A percentile compares a stretch with the other conserved stretches of the same genome.
Conservation (phyloP, 1,139 yeast species). For the Zygosaccharomyces pseudobailii region DNA sequence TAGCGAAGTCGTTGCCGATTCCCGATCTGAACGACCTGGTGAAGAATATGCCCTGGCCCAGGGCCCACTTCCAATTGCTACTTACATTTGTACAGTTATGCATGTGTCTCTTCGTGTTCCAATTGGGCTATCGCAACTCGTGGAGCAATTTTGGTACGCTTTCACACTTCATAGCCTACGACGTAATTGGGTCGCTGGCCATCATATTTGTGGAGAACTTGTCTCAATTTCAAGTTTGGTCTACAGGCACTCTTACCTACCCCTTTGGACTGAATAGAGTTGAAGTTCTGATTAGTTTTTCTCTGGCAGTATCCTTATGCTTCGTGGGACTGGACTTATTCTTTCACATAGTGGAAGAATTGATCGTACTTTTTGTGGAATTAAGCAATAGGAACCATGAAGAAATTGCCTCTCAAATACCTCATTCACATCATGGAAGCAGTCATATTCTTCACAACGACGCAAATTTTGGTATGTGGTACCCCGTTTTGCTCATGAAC, state of each 20-base stretch:
- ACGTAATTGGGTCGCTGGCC: slow-evolving; percentile 71
- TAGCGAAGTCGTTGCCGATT: slow-evolving; percentile 76
- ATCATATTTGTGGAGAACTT: slow-evolving; percentile 71
- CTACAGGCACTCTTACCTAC: slow-evolving; percentile 68
- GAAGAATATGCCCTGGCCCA: slow-evolving; percentile 61
- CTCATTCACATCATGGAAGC: slow-evolving; percentile 49
- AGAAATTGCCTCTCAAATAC: slow-evolving; percentile 38
- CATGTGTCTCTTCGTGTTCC: slow-evolving; percentile 44
- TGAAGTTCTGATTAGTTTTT: slow-evolving; percentile 85
- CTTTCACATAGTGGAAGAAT: slow-evolving; percentile 78
- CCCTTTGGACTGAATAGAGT: slow-evolving; percentile 91
- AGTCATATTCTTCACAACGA: slow-evolving; percentile 31
- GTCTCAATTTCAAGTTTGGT: slow-evolving; percentile 92
- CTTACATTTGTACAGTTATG: slow-evolving; percentile 29
- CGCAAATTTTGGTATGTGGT: slow-evolving; percentile 37
- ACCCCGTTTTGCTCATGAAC: slow-evolving; percentile 30
- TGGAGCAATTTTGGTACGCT: slow-evolving; percentile 68
- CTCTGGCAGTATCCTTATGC: slow-evolving; percentile 72
- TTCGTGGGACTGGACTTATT: slow-evolving; percentile 89
- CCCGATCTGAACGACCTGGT: slow-evolving; percentile 66
- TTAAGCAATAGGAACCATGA: slow-evolving; percentile 35
- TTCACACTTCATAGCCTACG: slow-evolving; percentile 84
- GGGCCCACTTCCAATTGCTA: slow-evolving; percentile 53
- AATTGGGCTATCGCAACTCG: slow-evolving; percentile 53
- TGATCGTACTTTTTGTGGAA: slow-evolving; percentile 49